A percentile compares a stretch with the other conserved stretches of the same genome.
These are phyloP conservation scores for Emericellopsis cladophorae DNA, from an alignment of 2,329 filamentous ascomycete genomes.

Conservation along the genomic window DNA sequence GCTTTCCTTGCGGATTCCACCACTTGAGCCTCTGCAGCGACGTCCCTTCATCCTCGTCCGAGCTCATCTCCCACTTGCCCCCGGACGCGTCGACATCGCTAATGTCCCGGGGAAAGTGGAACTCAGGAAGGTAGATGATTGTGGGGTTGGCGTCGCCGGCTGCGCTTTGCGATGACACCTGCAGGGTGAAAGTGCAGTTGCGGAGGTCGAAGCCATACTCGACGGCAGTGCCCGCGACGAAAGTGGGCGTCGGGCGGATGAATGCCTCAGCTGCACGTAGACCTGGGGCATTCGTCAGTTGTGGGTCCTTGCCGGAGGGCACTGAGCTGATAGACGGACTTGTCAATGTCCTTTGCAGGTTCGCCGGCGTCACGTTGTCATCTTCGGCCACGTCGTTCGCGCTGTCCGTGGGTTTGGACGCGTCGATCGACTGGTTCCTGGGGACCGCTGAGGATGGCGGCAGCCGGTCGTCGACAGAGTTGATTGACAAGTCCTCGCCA, in stretches of 20 bases:
- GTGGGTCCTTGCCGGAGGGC: conserved; percentile 36
- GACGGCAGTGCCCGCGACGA: conserved; percentile 57
- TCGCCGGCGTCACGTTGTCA: conserved; percentile 55
- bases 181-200: conserved; percentile 64
- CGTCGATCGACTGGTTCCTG: conserved; percentile 17
- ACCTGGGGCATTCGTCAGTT: conserved; percentile 53
- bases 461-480: conserved; percentile 67
- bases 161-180: conserved; percentile 46
- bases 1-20: conserved; percentile 86
- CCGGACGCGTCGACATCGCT: conserved; percentile 65
- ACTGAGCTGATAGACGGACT: conserved; percentile 53
- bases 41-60: conserved; percentile 56
- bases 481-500: conserved; percentile 89
- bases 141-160: conserved; percentile 58
- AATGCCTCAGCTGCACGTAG: conserved; percentile 89
- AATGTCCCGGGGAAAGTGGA: conserved; percentile 72
- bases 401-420: conserved; percentile 2
- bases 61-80: conserved; percentile 81
- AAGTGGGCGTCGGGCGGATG: conserved; percentile 70
- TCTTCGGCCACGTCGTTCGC: conserved; percentile 34
- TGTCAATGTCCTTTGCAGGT: conserved; percentile 61
- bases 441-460: conserved; percentile 40
- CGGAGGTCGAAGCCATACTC: conserved; percentile 73
- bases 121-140: conserved; percentile 76
- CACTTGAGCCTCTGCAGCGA: conserved; percentile 69